These are phyloP conservation scores for Moesziomyces parantarcticus DNA, from an alignment of 1,284 basidiomycete species.

Conservation along the genomic window DNA sequence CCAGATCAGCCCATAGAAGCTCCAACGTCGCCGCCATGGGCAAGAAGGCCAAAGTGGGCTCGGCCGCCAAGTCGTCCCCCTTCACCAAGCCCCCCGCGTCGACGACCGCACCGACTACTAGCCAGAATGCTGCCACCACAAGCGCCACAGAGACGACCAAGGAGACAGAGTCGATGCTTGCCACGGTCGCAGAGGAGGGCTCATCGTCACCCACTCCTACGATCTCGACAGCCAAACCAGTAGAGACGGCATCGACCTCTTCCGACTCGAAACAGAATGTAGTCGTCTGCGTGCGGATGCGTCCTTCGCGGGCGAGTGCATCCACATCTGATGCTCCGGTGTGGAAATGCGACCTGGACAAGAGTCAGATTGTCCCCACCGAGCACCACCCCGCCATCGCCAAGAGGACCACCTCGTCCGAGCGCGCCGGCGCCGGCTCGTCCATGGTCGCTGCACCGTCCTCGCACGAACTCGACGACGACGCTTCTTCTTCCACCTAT, in stretches of 20 bases:
- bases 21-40: conserved; percentile 16
- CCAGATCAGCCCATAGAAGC: conserved; percentile 14
- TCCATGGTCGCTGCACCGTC: conserved; percentile 13
- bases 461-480: conserved; percentile 22
- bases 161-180: conserved; percentile 12
- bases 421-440: conserved; percentile 25
- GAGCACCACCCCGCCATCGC: conserved; percentile 64
- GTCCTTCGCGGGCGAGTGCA: conserved; percentile 26
- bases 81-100: conserved; percentile 23
- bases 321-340: conserved; percentile 22
- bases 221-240: conserved; percentile 7
- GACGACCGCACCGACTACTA: neutral
- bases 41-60: conserved; percentile 48
- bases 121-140: conserved; percentile 1
- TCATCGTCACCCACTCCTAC: neutral
- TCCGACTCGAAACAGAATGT: conserved; percentile 57
- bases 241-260: conserved; percentile 9
- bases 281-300: conserved; percentile 64
- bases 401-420: conserved; percentile 54
- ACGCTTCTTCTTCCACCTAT: conserved; percentile 50
- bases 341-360: conserved; percentile 52
- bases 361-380: conserved; percentile 57
- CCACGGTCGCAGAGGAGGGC: conserved; percentile 15
- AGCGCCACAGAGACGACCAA: neutral
- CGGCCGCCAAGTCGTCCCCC: conserved; percentile 35